Evolutionary conservation across 192 early-diverging fungal genomes (phyloP).

Genomic region (Irineochytrium annulatum): DNA sequence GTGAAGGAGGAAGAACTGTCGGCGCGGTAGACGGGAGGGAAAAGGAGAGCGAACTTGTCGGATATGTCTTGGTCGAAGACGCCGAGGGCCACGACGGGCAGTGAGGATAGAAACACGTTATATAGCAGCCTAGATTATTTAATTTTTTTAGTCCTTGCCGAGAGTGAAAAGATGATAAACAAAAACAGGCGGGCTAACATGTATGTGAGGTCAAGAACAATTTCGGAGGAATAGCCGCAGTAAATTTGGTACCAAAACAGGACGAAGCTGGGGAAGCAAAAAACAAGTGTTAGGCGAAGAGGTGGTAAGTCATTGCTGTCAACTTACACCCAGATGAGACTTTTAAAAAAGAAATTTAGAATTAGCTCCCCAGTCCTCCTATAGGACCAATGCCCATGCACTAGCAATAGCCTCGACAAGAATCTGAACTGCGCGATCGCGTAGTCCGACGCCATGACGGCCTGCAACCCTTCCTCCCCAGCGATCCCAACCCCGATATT

Average conservation of each 20-base stretch:
- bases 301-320: slow-evolving; percentile 31
- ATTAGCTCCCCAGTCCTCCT: slow-evolving; percentile 80
- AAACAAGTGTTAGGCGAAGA: background rate
- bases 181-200: slow-evolving; percentile 32
- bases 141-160: background rate
- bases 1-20: slow-evolving; percentile 75
- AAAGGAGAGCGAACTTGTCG: slow-evolving; percentile 56
- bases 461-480: slow-evolving; percentile 93
- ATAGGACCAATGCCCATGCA: slow-evolving; percentile 94
- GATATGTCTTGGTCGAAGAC: slow-evolving; percentile 83
- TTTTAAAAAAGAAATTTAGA: slow-evolving; percentile 94
- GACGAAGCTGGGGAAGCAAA: slow-evolving; percentile 49
- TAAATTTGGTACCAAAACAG: slow-evolving; percentile 91
- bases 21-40: slow-evolving; percentile 76
- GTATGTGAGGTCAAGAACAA: slow-evolving; percentile 83
- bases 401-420: slow-evolving; percentile 75
- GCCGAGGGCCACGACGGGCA: slow-evolving; percentile 63
- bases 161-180: too few relatives aligned
- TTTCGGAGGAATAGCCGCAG: slow-evolving; percentile 75
- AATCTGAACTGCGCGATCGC: slow-evolving; percentile 88
- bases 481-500: slow-evolving; percentile 92
- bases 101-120: slow-evolving; percentile 82
- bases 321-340: slow-evolving; percentile 71
- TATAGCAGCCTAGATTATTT: slow-evolving; percentile 54
- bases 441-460: slow-evolving; percentile 89